Evolutionary conservation across 1,284 basidiomycete species (phyloP), one percentile per base, ranked within the genome.

Genomic region (Peniophora sp.): DNA sequence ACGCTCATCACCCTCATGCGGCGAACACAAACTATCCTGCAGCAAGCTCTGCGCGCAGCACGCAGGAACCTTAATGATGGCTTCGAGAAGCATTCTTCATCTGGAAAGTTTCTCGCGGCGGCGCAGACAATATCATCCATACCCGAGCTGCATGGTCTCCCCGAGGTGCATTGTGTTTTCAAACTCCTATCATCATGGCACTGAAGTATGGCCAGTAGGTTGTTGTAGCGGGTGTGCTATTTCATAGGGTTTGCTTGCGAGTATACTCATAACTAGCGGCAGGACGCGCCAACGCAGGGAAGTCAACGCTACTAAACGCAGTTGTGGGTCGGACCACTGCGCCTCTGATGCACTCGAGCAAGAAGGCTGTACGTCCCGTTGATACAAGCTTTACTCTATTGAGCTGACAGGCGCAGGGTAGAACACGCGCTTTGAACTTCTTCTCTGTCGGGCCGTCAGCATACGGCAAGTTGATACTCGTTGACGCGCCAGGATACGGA

Each of bases 401-500:
- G n/a, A n/a, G 38, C 44, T 51, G 9, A 17, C 38, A 36, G 14
- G 16, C 27, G 19, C 19, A 89, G 87, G 87, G 87, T 14, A 75
- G 77, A 20, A 89, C 87, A 9, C 75, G 76, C 56, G 65, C 79
- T 5, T 67, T 89, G 47, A 85, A 89, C 55, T 89, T 88, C 60
- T 89, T 78, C 61, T 72, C 77, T 41, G 75, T 87, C 19, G 83
- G 83, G 2, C 57, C 68, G 5, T 20, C 38, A 20, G 65, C 69
- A 14, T 76, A 77, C 11, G 78, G 78, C 32, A 72, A 77, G 34
- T 70, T 86, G 23, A 61, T 88, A 19, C 66, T 90, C 2, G 86
- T 89, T 5, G 87, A 90, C 57, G 75, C 87, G 9, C 87, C 87
- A 3, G 87, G 87, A 6, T 90, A 89, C 60, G 87, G 87, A 45